Evolutionary conservation across 1,139 yeast genomes (phyloP).

Genomic region (Yamadazyma sp.): DNA sequence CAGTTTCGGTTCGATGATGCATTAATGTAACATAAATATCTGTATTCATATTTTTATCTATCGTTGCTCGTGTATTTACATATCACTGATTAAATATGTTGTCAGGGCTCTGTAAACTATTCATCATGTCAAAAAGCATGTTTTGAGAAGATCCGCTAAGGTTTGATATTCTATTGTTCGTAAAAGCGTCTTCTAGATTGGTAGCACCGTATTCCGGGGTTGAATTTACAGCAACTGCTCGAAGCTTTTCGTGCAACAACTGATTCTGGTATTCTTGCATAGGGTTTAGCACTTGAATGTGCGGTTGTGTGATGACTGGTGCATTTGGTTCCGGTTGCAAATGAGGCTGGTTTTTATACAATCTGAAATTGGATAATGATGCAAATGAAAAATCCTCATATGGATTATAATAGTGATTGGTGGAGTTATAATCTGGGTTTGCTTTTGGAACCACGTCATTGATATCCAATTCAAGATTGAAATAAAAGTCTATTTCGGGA

Average conservation of each 20-base stretch:
- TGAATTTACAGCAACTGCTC: conserved; percentile 1
- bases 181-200: conserved; percentile 6
- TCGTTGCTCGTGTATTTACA: too few relatives aligned
- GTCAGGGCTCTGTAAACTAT: conserved; percentile 20
- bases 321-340: neutral
- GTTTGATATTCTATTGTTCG: conserved; percentile 16
- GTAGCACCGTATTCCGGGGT: neutral
- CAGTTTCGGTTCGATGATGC: conserved; percentile 33
- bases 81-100: neutral
- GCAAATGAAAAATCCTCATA: conserved; percentile 13
- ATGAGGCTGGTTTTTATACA: conserved; percentile 2
- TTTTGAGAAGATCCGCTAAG: conserved; percentile 17
- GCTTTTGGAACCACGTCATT: conserved; percentile 7
- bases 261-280: conserved; percentile 6
- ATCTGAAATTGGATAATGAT: conserved; percentile 10
- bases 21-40: conserved; percentile 4
- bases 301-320: neutral
- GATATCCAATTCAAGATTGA: conserved; percentile 21
- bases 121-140: conserved; percentile 19
- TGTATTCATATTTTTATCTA: too few relatives aligned
- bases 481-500: conserved; percentile 21
- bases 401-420: conserved; percentile 15
- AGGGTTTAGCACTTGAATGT: conserved; percentile 7
- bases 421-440: neutral
- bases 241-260: neutral